These are phyloP conservation scores for Didymella keratinophila DNA, from an alignment of 2,329 filamentous ascomycete species.

Conservation along the genomic window DNA sequence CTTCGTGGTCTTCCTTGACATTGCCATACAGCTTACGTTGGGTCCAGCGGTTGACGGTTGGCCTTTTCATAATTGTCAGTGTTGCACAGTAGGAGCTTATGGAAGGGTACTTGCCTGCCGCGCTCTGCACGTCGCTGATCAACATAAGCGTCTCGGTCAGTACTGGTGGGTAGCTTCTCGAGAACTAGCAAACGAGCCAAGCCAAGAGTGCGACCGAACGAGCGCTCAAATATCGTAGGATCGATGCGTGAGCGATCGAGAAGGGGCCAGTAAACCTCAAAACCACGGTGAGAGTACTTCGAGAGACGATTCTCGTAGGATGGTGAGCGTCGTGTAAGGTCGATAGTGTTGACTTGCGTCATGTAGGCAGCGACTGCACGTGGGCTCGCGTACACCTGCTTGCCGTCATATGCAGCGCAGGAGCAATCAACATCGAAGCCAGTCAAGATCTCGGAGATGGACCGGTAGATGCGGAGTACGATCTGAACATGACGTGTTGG, in stretches of 20 bases:
- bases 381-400: conserved; percentile 80
- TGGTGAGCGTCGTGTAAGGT: conserved; percentile 79
- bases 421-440: conserved; percentile 90
- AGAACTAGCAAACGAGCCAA: conserved; percentile 81
- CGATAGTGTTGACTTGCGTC: conserved; percentile 82
- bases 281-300: conserved; percentile 81
- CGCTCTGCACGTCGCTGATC: conserved; percentile 74
- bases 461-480: conserved; percentile 85
- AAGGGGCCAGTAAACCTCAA: conserved; percentile 81
- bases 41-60: conserved; percentile 57
- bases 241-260: conserved; percentile 79
- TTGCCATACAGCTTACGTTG: conserved; percentile 65
- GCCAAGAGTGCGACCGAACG: conserved; percentile 77
- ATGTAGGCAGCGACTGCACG: conserved; percentile 80
- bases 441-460: conserved; percentile 81
- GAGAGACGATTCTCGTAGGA: conserved; percentile 88
- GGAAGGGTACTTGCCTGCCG: conserved; percentile 51
- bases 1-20: conserved; percentile 78
- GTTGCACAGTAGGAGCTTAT: rapidly evolving
- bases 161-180: conserved; percentile 75
- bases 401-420: conserved; percentile 80
- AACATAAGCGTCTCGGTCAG: conserved; percentile 74
- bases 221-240: conserved; percentile 86
- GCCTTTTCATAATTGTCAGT: conserved; percentile 54
- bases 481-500: conserved; percentile 86